Conservation (phyloP, 148 eudicot species). For the Camellia japonica region DNA sequence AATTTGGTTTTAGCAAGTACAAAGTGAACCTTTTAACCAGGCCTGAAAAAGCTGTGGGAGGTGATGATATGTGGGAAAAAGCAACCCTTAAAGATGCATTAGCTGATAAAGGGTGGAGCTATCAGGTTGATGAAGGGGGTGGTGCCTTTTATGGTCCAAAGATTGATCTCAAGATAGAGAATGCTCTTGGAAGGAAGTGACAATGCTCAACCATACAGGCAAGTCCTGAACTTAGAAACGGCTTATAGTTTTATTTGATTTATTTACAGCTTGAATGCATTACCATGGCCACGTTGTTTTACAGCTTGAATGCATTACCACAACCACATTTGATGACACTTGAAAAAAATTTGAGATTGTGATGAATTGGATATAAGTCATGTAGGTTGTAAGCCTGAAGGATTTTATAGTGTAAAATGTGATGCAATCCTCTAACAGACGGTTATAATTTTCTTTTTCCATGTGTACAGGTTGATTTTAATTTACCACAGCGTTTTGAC, state of each 20-base stretch:
- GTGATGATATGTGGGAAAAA: constrained; percentile 93
- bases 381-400: neutral
- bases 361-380: neutral
- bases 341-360: neutral
- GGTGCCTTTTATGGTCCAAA: constrained; percentile 99
- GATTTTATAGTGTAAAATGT: neutral
- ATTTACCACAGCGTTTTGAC: constrained; percentile 90
- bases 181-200: constrained; percentile 99
- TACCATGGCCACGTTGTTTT: too few relatives aligned
- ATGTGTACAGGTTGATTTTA: constrained; percentile 76
- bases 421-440: constrained; percentile 3
- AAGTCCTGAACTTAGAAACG: neutral
- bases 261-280: neutral
- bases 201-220: constrained; percentile 98
- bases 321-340: neutral
- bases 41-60: constrained; percentile 93
- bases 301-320: too few relatives aligned
- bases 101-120: constrained; percentile 93
- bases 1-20: constrained; percentile 88
- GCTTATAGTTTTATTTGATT: neutral
- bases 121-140: constrained; percentile 92
- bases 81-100: constrained; percentile 92
- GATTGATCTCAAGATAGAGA: constrained; percentile 98
- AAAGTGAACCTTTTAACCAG: constrained; percentile 94
- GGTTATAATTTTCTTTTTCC: neutral